Evolutionary conservation across 2,329 filamentous ascomycete species (phyloP).

Genomic region (Fusarium globosum): DNA sequence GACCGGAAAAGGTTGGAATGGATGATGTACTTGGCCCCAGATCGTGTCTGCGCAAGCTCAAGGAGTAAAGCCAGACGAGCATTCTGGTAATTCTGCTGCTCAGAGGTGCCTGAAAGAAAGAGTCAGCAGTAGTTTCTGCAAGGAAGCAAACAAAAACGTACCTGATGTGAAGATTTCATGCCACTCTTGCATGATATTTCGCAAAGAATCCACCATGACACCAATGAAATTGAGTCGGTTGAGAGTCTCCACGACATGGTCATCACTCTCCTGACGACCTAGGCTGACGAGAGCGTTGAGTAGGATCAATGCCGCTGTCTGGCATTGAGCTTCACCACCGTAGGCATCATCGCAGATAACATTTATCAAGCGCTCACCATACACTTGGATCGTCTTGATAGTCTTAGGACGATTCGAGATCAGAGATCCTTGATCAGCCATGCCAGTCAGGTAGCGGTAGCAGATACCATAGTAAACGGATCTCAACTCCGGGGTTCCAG

Average conservation of each 20-base stretch:
- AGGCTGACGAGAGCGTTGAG: conserved; percentile 81
- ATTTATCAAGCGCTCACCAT: conserved; percentile 83
- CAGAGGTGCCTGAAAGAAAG: conserved; percentile 49
- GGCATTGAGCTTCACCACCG: conserved; percentile 81
- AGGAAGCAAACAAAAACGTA: conserved; percentile 51
- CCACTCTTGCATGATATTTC: conserved; percentile 79
- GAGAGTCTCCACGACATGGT: conserved; percentile 81
- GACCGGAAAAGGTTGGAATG: conserved; percentile 89
- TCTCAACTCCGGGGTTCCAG: conserved; percentile 76
- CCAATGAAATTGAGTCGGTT: conserved; percentile 90
- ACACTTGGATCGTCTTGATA: conserved; percentile 74
- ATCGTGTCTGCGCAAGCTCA: conserved; percentile 82
- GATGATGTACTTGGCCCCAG: conserved; percentile 87
- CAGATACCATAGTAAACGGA: conserved; percentile 92
- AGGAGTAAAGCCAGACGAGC: conserved; percentile 85
- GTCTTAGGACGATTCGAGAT: conserved; percentile 67
- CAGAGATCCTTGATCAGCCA: conserved; percentile 65
- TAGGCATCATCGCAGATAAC: conserved; percentile 94
- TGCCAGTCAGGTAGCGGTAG: conserved; percentile 83
- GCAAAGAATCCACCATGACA: conserved; percentile 88
- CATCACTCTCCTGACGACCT: conserved; percentile 76
- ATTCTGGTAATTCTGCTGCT: conserved; percentile 66
- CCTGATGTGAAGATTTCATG: conserved; percentile 65
- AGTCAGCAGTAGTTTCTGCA: conserved; percentile 21
- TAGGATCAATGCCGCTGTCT: conserved; percentile 87